Evolutionary conservation across 805 yeast genomes (phyloP), one percentile per base, ranked within the genome.

Genomic region (Tetrapisispora fleetii): DNA sequence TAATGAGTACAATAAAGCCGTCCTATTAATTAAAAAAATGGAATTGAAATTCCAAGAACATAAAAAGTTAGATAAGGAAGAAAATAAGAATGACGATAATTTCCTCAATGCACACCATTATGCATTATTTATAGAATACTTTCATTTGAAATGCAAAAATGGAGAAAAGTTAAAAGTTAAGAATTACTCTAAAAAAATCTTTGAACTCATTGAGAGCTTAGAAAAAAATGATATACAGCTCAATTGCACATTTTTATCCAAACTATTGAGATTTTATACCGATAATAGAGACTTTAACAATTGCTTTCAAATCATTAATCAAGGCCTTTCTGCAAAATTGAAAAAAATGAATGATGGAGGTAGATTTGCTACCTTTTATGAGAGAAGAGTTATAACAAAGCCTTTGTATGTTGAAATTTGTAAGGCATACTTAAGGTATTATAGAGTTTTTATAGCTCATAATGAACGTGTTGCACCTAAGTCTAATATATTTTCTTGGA

Each of bases 221-320:
- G 51, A 56, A n/a, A 36, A 57, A 2, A 52, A 55, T 2, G 56
- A 59, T 14, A 60, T 72, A 2, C 54, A 54, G 1, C 61, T 62
- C 33, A 68, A 69, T 48, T 61, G 74, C 1, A 60, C 62, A 1
- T 58, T 74, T 14, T 62, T 75, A 4, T 63, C 70, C 7, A 72
- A 69, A 49, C 54, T 75, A 11, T 46, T 76, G 4, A 53, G 52
- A 11, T 66, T 67, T 16, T 70, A 67, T 43, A 47, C 55, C 8
- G 58, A 58, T 16, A 54, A 54, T 14, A 59, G 61, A 33, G 55
- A 67, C 35, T 66, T 60, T 40, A 56, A 59, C 4, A 58, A 58
- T 17, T 65, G 71, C 4, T 58, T 70, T 13, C 49, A 54, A 16
- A 62, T 68, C 27, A 65, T 73, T 39, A 68, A 73, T 45, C 50